These are phyloP conservation scores for Phytophthora chlamydospora DNA, from an alignment of 352 stramenopile genomes.

Conservation along the genomic window DNA sequence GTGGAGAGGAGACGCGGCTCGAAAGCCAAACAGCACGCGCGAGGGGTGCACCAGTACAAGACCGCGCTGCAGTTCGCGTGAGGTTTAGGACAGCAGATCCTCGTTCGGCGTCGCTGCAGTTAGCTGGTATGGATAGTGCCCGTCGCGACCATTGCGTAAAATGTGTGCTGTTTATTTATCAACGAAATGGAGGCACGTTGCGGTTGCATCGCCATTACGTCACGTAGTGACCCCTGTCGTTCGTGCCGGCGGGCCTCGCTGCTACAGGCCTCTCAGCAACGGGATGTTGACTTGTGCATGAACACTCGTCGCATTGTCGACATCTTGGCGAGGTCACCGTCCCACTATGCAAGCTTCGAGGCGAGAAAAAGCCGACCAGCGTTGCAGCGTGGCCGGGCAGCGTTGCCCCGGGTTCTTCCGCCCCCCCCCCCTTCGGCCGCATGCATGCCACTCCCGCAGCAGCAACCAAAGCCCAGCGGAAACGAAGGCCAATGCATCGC, in stretches of 20 bases:
- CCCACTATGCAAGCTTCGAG: constrained; percentile 17
- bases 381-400: constrained; percentile 9
- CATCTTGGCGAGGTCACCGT: constrained; percentile 19
- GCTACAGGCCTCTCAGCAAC: constrained; percentile 6
- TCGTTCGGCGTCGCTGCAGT: too few species aligned
- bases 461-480: constrained; percentile 2
- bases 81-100: neutral
- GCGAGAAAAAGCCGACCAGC: constrained; percentile 2
- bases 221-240: neutral
- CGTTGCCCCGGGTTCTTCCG: constrained; percentile 31
- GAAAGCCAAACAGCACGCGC: constrained; percentile 56
- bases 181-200: constrained; percentile 7
- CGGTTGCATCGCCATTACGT: constrained; percentile 1
- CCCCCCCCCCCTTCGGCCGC: constrained; percentile 13
- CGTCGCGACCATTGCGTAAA: too few species aligned
- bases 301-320: constrained; percentile 20
- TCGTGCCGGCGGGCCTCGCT: neutral
- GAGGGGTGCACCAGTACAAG: constrained; percentile 71
- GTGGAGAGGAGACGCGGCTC: constrained; percentile 44
- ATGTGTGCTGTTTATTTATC: constrained; percentile 17
- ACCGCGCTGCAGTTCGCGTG: constrained; percentile 36
- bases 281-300: constrained; percentile 8
- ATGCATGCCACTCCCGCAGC: constrained; percentile 21
- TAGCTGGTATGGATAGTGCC: too few species aligned
- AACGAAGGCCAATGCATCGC: neutral